phyloP scores from a whole-genome alignment of 1,284 basidiomycete genomes.

The Puccinia triticina region DNA sequence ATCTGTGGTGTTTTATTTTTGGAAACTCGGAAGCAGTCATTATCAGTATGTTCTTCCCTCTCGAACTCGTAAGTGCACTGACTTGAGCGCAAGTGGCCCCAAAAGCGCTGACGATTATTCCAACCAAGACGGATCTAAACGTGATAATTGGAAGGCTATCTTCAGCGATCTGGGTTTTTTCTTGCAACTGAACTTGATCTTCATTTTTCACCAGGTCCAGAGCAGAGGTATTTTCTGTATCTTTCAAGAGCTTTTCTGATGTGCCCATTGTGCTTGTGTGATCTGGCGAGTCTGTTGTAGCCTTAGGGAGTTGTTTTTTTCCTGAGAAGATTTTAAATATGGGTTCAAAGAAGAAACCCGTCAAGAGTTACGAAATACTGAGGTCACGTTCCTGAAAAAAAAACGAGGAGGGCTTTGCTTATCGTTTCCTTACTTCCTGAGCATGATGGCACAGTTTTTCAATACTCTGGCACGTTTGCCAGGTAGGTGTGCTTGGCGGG shows the following conservation, averaged over 20 bases:
- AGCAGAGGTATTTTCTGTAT: not conserved
- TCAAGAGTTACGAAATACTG: not conserved
- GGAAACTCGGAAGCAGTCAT: not conserved
- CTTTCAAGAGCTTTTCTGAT: not conserved
- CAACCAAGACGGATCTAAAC: conserved; percentile 41
- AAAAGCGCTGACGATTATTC: conserved; percentile 24
- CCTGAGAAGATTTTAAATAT: not conserved
- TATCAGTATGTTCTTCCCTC: not conserved
- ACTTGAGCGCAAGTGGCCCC: conserved; percentile 48
- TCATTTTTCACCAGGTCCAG: not conserved
- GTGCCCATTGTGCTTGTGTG: not conserved
- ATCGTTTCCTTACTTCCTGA: not conserved
- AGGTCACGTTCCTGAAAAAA: not conserved
- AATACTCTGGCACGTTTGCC: not conserved
- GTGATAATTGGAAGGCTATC: conserved; percentile 28
- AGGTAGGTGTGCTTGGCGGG: too few relatives aligned
- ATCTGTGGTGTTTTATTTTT: conserved; percentile 35
- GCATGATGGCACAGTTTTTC: not conserved
- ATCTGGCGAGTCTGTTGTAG: not conserved
- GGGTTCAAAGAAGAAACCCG: not conserved
- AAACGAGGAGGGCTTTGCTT: not conserved
- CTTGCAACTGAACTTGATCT: not conserved
- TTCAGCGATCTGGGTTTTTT: conserved; percentile 1
- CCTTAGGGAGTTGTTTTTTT: too few relatives aligned
- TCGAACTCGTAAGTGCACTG: not conserved